phyloP scores from a whole-genome alignment of 2,329 filamentous ascomycete species.

The Apiospora hydei region DNA sequence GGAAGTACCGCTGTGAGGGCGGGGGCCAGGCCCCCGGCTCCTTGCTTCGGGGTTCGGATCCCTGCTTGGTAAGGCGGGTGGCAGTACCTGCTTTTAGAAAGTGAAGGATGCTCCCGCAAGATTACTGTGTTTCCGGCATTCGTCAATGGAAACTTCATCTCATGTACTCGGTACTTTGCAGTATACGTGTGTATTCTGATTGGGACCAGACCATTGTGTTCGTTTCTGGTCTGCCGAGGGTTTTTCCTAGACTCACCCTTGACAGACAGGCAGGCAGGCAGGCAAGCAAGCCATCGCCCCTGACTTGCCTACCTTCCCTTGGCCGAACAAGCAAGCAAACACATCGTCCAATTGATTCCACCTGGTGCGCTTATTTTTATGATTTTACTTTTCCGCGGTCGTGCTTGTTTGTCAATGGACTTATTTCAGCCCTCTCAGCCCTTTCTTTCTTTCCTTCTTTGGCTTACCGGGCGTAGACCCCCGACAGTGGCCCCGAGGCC shows the following conservation, averaged over 20 bases:
- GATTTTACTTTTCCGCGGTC: neutral
- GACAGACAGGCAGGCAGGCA: neutral
- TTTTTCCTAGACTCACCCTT: neutral
- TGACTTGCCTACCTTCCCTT: neutral
- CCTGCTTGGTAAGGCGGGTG: neutral
- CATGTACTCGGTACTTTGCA: neutral
- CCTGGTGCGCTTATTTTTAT: neutral
- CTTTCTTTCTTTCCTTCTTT: neutral
- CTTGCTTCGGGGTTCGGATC: neutral
- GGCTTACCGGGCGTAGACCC: neutral
- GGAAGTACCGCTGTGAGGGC: neutral
- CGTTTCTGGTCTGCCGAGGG: neutral
- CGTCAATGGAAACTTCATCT: neutral
- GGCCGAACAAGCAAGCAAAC: conserved; percentile 1
- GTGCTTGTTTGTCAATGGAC: neutral
- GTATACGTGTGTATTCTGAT: too few relatives aligned
- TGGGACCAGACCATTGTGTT: neutral
- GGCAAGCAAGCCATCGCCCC: neutral
- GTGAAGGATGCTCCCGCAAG: neutral
- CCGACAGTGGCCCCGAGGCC: neutral
- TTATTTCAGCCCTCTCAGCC: neutral
- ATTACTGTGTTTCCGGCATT: too few relatives aligned
- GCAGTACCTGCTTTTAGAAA: neutral
- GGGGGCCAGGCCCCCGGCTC: neutral
- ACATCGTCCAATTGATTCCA: neutral